Evolutionary conservation across 805 yeast species (phyloP).

Genomic region (Isabelozyma rhagii): DNA sequence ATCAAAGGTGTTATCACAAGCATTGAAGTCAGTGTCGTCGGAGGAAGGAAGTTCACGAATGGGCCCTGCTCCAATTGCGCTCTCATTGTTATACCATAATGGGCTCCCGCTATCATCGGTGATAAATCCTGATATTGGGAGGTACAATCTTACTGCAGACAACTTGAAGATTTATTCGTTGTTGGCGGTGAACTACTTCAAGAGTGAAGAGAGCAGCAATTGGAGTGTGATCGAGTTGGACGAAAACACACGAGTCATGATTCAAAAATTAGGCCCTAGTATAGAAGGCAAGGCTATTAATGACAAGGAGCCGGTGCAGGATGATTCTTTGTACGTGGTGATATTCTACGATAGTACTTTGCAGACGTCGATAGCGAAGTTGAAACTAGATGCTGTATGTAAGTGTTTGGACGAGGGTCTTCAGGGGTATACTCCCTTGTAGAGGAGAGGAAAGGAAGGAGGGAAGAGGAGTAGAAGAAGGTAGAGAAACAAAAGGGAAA

Average conservation of each 20-base stretch:
- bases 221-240: constrained; percentile 34
- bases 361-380: constrained; percentile 32
- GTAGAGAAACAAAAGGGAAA: background rate
- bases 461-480: background rate
- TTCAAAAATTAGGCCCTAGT: constrained; percentile 11
- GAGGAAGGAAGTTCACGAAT: background rate
- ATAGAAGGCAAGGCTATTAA: constrained; percentile 1
- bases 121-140: constrained; percentile 12
- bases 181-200: constrained; percentile 28
- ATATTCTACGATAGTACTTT: constrained; percentile 27
- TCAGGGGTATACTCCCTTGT: constrained; percentile 14
- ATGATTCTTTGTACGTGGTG: constrained; percentile 22
- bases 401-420: constrained; percentile 31
- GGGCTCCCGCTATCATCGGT: constrained; percentile 43
- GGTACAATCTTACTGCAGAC: constrained; percentile 17
- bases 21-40: constrained; percentile 15
- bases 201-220: constrained; percentile 7
- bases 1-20: constrained; percentile 32
- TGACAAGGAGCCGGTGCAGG: constrained; percentile 5
- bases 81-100: constrained; percentile 31
- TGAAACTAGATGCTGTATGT: constrained; percentile 29
- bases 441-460: background rate
- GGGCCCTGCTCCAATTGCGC: constrained; percentile 20
- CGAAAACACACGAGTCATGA: constrained; percentile 21
- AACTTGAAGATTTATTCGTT: constrained; percentile 32